These are phyloP conservation scores for Dillenia turbinata DNA, from an alignment of 164 flowering plant genomes.

Conservation along the genomic window DNA sequence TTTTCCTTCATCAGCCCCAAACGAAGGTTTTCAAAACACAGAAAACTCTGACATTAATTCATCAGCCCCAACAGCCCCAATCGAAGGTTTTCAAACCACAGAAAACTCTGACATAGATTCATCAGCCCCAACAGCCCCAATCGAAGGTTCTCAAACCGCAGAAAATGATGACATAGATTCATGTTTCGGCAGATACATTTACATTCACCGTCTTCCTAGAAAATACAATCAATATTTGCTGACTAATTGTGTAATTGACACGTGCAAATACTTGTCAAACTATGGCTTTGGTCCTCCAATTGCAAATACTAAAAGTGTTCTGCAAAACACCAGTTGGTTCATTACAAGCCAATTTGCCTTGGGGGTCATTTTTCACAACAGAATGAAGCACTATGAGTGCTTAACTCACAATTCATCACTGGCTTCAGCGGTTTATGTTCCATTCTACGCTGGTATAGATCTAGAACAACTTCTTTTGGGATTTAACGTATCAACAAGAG, in stretches of 20 bases:
- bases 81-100: too few relatives aligned
- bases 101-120: not conserved
- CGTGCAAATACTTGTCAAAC: conserved; percentile 23
- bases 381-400: conserved; percentile 34
- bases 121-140: too few relatives aligned
- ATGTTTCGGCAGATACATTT: conserved; percentile 32
- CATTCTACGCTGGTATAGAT: conserved; percentile 39
- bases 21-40: too few relatives aligned
- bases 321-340: conserved; percentile 26
- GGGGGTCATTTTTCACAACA: conserved; percentile 31
- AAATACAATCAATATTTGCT: conserved; percentile 26
- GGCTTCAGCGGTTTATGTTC: conserved; percentile 37
- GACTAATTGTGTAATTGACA: conserved; percentile 16
- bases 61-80: too few relatives aligned
- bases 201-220: conserved; percentile 28
- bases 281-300: conserved; percentile 24
- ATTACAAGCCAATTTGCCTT: conserved; percentile 27
- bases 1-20: too few relatives aligned
- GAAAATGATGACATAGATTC: not conserved
- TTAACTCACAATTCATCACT: conserved; percentile 32
- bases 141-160: too few relatives aligned
- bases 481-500: conserved; percentile 10
- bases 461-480: conserved; percentile 24
- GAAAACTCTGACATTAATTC: too few relatives aligned
- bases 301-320: conserved; percentile 2